Percentiles rank a stretch among this genome's conserved stretches.
Evolutionary conservation across 257 asterid species (phyloP).

Genomic region (Paraleonurus japonicus): DNA sequence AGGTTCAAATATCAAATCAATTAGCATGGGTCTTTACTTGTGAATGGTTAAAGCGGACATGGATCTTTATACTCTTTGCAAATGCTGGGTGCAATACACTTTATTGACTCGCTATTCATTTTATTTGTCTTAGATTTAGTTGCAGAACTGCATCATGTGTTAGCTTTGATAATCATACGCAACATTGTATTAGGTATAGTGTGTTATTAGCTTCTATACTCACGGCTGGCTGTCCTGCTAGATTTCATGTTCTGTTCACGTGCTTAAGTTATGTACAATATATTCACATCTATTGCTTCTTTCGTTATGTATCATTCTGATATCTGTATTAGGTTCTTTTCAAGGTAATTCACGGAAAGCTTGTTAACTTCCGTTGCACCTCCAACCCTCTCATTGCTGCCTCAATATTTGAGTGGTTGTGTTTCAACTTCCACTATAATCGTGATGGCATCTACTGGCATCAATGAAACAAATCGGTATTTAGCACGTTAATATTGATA

Average conservation of each 20-base stretch:
- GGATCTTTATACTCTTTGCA: background rate
- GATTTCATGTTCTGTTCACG: background rate
- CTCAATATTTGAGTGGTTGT: background rate
- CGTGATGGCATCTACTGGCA: background rate
- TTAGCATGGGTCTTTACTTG: background rate
- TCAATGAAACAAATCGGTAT: background rate
- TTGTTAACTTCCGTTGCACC: conserved; percentile 7
- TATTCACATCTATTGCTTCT: background rate
- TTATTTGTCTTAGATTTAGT: background rate
- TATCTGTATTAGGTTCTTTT: background rate
- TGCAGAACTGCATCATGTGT: conserved; percentile 2
- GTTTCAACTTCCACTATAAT: background rate
- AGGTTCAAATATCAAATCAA: background rate
- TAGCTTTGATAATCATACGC: background rate
- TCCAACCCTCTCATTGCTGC: background rate
- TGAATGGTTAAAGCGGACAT: conserved; percentile 1
- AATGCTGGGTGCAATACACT: background rate
- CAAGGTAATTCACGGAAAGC: background rate
- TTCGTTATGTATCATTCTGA: background rate
- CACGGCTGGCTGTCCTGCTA: background rate
- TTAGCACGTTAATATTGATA: background rate
- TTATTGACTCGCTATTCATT: background rate
- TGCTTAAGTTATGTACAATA: background rate
- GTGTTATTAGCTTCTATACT: background rate
- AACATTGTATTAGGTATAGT: background rate